Base-by-base conservation (phyloP, 345 rosid genomes). In the Pugionium cornutum region DNA sequence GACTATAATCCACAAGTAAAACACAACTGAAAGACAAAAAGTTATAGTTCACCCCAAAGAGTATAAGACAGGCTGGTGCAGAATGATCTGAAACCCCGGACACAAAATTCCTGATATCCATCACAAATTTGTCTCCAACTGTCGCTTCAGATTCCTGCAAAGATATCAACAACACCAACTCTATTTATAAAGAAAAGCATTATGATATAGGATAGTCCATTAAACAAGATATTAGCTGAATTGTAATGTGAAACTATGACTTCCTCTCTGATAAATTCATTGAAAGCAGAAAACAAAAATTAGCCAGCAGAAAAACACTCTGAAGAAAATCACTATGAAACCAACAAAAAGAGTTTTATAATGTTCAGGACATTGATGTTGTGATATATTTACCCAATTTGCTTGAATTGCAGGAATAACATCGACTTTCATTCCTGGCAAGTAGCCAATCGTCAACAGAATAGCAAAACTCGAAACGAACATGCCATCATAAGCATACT, bases 341-440 rank as follows among this genome's bases (percentile, higher is more conserved):
- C 36, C n/a, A 71, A 42, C 36, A 52, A 36, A 42, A 3, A 31
- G 18, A 70, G 1, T 26, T 27, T 6, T 48, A 25, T 1, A 49
- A 26, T 11, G 55, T 53, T 5, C 1, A 27, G n/a, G 36, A 33
- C 8, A 50, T 2, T 45, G 31, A 6, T 39, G 41, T 32, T 36
- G 35, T 44, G 40, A 76, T 25, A 43, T 53, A 27, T 10, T 62
- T 72, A 86, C 91, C 89, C 59, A 71, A 10, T 31, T 29, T 1
- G 39, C 64, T 49, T 36, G 69, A 41, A 76, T 31, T 33, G 79
- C 67, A 8, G 96, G 87, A 74, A 92, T 73, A 43, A 61, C 87
- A 11, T 86, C 91, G 41, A 87, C 98, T 77, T 82, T 84, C 9
- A 87, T 57, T 71, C 98, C 98, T 2, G 98, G 98, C 11, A 89